These are phyloP conservation scores for Hyaloraphidium curvatum DNA, from an alignment of 192 early-diverging fungal species.

Conservation along the genomic window DNA sequence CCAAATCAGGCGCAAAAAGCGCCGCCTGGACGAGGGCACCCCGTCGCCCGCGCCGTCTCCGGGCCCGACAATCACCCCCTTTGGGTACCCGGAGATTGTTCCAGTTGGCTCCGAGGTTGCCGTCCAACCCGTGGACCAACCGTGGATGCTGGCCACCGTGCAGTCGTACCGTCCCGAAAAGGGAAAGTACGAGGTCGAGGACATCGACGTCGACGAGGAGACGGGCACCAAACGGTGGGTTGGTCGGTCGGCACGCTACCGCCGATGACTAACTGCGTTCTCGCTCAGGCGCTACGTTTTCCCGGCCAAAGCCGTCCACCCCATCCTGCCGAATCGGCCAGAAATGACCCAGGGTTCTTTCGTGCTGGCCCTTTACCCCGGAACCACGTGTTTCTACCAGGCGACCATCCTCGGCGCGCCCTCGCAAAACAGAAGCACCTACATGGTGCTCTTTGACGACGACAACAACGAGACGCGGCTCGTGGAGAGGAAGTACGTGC, in stretches of 20 bases:
- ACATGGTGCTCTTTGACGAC: slow-evolving; percentile 1
- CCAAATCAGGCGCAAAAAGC: too few species aligned
- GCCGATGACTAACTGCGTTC: background rate
- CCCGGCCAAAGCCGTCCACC: background rate
- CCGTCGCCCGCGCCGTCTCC: too few species aligned
- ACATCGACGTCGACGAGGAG: background rate
- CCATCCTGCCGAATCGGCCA: background rate
- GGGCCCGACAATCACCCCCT: too few species aligned
- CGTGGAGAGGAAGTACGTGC: background rate
- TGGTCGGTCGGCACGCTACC: background rate
- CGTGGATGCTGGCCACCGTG: background rate
- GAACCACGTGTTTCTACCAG: background rate
- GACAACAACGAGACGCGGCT: background rate
- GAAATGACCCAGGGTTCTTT: background rate
- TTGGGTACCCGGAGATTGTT: background rate
- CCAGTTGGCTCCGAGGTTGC: background rate
- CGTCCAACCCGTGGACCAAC: background rate
- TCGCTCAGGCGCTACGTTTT: background rate
- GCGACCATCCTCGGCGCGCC: background rate
- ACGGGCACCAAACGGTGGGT: slow-evolving; percentile 1
- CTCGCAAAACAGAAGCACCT: background rate
- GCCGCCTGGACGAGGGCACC: too few species aligned
- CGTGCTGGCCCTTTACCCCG: background rate
- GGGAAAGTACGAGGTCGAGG: slow-evolving; percentile 2
- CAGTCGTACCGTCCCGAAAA: background rate